phyloP scores from a whole-genome alignment of 208 protist genomes.

The Crithidia mellificae region DNA sequence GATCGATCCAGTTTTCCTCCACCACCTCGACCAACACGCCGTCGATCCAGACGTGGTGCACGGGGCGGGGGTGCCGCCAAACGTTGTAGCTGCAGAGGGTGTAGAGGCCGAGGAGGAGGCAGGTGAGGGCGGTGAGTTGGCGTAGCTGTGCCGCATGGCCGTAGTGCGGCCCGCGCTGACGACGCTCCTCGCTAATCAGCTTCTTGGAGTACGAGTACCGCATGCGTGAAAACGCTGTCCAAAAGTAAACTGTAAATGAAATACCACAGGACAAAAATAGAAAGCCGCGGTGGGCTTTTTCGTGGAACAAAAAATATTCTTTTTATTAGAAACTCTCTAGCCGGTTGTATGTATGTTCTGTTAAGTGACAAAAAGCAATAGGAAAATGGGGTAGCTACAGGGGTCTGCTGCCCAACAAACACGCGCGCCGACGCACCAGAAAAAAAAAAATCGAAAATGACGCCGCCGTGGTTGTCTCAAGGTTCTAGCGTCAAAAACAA shows the following conservation, averaged over 20 bases:
- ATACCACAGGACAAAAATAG: no score
- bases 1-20: slow-evolving; percentile 40
- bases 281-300: no score
- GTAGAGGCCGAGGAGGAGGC: slow-evolving; percentile 18
- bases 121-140: slow-evolving; percentile 26
- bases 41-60: slow-evolving; percentile 66
- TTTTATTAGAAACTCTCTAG: neutral
- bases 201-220: slow-evolving; percentile 31
- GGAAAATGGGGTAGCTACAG: no score
- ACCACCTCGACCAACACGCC: slow-evolving; percentile 77
- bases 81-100: slow-evolving; percentile 19
- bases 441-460: no score
- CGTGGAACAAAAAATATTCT: no score
- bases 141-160: slow-evolving; percentile 12
- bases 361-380: no score
- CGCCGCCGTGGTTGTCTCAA: no score
- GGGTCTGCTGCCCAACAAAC: no score
- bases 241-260: no score
- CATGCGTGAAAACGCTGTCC: no score
- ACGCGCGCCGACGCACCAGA: no score
- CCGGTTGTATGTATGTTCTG: neutral
- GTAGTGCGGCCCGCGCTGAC: slow-evolving; percentile 18
- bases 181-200: slow-evolving; percentile 32
- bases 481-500: no score
- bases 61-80: slow-evolving; percentile 41